phyloP scores from a whole-genome alignment of 2,329 filamentous ascomycete genomes.

The Fonsecaea nubica region DNA sequence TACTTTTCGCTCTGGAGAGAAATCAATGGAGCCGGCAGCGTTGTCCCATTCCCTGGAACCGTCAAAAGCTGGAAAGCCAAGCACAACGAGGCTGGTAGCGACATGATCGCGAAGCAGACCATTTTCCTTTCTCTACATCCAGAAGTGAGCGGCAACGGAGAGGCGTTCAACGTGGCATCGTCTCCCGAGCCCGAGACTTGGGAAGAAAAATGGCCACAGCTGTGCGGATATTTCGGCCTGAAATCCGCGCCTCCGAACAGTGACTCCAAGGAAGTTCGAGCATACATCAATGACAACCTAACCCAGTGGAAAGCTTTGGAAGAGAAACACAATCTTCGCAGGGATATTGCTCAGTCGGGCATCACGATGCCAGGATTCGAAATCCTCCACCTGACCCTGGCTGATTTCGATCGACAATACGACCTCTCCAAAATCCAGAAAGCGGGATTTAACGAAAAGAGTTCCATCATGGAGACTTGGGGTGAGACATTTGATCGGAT shows the following conservation, averaged over 20 bases:
- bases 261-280: conserved; percentile 18
- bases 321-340: conserved; percentile 17
- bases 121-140: conserved; percentile 43
- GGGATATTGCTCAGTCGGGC: conserved; percentile 22
- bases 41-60: conserved; percentile 42
- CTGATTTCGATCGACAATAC: conserved; percentile 28
- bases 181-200: conserved; percentile 9
- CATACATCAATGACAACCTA: conserved; percentile 23
- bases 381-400: conserved; percentile 16
- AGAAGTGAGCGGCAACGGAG: conserved; percentile 32
- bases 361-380: conserved; percentile 25
- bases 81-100: conserved; percentile 42
- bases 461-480: conserved; percentile 22
- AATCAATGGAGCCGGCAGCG: conserved; percentile 38
- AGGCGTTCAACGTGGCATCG: conserved; percentile 44
- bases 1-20: conserved; percentile 44
- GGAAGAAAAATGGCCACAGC: conserved; percentile 23
- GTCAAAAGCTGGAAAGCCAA: conserved; percentile 37
- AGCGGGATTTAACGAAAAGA: conserved; percentile 19
- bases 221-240: conserved; percentile 26
- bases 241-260: conserved; percentile 6
- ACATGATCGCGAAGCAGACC: conserved; percentile 41
- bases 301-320: conserved; percentile 19
- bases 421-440: conserved; percentile 26
- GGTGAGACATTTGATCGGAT: conserved; percentile 16